Conservation (phyloP, 805 yeast genomes). For the Hanseniaspora lachancei region DNA sequence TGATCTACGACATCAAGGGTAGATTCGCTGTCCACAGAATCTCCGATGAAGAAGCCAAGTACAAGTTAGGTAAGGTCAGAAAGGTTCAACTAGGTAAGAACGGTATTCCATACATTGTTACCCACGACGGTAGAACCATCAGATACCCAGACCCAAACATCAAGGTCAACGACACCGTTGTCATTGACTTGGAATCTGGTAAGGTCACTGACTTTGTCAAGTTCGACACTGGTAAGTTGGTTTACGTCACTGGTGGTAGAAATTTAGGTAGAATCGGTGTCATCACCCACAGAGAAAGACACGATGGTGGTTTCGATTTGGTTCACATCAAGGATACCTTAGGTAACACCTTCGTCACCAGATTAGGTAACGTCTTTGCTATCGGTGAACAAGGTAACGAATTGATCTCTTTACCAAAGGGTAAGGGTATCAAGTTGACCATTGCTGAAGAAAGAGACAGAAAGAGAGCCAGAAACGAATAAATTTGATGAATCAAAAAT, state of each 20-base stretch:
- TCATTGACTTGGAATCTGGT: constrained; percentile 91
- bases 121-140: constrained; percentile 99
- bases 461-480: constrained; percentile 69
- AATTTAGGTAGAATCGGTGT: constrained; percentile 97
- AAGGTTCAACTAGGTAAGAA: constrained; percentile 96
- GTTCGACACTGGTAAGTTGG: constrained; percentile 85
- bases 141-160: constrained; percentile 98
- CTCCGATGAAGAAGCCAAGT: constrained; percentile 94
- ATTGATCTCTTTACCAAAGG: constrained; percentile 91
- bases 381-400: constrained; percentile 95
- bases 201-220: constrained; percentile 80
- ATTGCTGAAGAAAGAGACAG: constrained; percentile 97
- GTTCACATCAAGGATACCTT: constrained; percentile 91
- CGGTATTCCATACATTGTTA: constrained; percentile 95
- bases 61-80: constrained; percentile 97
- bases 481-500: constrained; percentile 27
- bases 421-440: constrained; percentile 94
- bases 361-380: constrained; percentile 84
- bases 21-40: constrained; percentile 99
- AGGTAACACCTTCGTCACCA: constrained; percentile 91
- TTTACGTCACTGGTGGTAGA: constrained; percentile 95
- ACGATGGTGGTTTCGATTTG: constrained; percentile 96
- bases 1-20: constrained; percentile 96
- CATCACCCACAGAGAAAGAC: constrained; percentile 90
- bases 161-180: constrained; percentile 96